These are phyloP conservation scores for Choiromyces venosus DNA, from an alignment of 495 filamentous ascomycete genomes.

Conservation along the genomic window DNA sequence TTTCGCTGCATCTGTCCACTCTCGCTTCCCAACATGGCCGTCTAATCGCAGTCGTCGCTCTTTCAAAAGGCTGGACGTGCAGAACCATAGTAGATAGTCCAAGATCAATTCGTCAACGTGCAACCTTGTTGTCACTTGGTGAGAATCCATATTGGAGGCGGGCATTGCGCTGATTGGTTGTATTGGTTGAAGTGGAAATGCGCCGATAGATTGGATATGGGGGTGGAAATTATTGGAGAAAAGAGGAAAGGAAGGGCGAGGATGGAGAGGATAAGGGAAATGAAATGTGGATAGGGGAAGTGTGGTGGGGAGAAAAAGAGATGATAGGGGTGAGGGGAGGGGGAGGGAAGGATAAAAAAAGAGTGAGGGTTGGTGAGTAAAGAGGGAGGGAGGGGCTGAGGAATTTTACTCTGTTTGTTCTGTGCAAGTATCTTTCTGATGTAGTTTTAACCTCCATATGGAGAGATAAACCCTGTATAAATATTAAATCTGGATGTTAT, in stretches of 20 bases:
- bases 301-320: background rate
- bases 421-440: background rate
- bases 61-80: slow-evolving; percentile 24
- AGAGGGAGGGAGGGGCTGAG: background rate
- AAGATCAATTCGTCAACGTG: slow-evolving; percentile 39
- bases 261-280: background rate
- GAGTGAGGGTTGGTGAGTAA: background rate
- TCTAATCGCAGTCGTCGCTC: slow-evolving; percentile 34
- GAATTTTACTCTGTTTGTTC: background rate
- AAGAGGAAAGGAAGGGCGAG: background rate
- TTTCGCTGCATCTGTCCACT: slow-evolving; percentile 34
- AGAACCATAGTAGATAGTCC: slow-evolving; percentile 41
- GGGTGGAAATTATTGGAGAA: background rate
- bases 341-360: background rate
- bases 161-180: background rate
- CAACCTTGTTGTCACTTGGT: slow-evolving; percentile 14
- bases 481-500: background rate
- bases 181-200: background rate
- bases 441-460: background rate
- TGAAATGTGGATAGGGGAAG: slow-evolving; percentile 2
- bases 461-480: background rate
- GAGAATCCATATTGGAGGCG: background rate
- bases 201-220: background rate
- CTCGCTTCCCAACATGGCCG: slow-evolving; percentile 20
- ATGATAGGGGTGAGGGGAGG: background rate